A percentile compares a stretch with the other conserved stretches of the same genome.
Evolutionary conservation across 2,329 filamentous ascomycete species (phyloP).

Genomic region (Neofusicoccum umdonicola): DNA sequence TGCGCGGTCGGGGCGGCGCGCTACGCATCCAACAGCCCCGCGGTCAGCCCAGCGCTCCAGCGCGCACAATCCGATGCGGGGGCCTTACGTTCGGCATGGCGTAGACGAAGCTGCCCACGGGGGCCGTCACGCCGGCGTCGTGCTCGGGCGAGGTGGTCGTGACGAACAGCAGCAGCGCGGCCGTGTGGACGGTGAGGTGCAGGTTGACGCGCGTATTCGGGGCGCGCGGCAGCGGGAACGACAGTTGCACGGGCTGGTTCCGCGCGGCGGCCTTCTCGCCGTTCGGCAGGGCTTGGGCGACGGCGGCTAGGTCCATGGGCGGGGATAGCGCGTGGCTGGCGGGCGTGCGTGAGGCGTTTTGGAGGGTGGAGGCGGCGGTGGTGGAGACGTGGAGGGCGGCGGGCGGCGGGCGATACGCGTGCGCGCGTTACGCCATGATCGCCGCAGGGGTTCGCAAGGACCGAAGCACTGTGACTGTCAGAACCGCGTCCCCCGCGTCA

Average conservation of each 20-base stretch:
- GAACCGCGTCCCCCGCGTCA: not conserved
- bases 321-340: not conserved
- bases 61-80: not conserved
- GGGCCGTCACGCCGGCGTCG: conserved; percentile 28
- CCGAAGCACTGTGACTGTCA: not conserved
- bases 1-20: conserved; percentile 48
- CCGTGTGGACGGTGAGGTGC: conserved; percentile 55
- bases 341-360: not conserved
- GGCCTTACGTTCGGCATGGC: conserved; percentile 78
- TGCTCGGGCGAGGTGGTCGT: conserved; percentile 52
- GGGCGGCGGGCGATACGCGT: not conserved
- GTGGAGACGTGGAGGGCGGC: not conserved
- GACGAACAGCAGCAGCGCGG: conserved; percentile 56
- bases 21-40: not conserved
- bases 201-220: conserved; percentile 58
- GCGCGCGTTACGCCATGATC: conserved; percentile 6
- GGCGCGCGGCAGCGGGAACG: conserved; percentile 57
- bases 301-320: not conserved
- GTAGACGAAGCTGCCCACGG: conserved; percentile 88
- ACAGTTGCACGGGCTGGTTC: conserved; percentile 50
- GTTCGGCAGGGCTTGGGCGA: not conserved
- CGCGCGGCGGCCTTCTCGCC: not conserved
- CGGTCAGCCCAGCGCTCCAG: not conserved
- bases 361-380: not conserved
- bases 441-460: not conserved